Evolutionary conservation across 169 alveolate genomes (phyloP).

Genomic region (Amoebophrya sp.): DNA sequence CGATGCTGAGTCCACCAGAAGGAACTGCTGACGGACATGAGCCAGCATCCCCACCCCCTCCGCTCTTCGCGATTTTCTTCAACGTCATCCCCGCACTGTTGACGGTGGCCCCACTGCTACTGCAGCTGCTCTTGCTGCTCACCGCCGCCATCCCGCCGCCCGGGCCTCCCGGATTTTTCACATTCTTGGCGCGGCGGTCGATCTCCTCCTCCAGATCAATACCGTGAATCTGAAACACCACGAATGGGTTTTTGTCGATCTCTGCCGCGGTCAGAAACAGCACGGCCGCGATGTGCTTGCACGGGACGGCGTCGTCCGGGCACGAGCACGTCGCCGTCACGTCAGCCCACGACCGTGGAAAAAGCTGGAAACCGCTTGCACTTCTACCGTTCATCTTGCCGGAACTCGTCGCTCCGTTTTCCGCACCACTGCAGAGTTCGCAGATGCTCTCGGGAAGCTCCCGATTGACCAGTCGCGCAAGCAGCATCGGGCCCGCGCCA

Average conservation of each 20-base stretch:
- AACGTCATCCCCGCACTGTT: neutral
- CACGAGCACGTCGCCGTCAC: neutral
- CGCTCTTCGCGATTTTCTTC: neutral
- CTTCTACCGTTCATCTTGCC: no score
- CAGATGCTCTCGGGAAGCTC: neutral
- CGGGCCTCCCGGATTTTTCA: no score
- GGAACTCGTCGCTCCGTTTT: no score
- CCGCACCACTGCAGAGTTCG: no score
- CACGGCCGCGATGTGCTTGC: neutral
- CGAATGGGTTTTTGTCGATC: neutral
- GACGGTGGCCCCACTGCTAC: neutral
- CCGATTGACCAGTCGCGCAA: neutral
- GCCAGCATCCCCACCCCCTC: neutral
- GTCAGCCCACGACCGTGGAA: neutral
- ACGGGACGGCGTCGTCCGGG: neutral
- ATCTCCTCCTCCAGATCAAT: neutral
- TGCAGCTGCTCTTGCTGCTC: neutral
- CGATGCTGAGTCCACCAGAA: neutral
- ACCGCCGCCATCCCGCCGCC: neutral
- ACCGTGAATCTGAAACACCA: neutral
- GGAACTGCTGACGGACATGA: neutral
- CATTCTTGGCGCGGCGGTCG: no score
- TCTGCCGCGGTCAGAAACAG: neutral
- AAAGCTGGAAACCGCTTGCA: neutral
- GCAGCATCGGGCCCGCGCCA: neutral